Evolutionary conservation across 2,329 filamentous ascomycete species (phyloP), one percentile per base, ranked within the genome.

Genomic region (Cordyceps fumosorosea): DNA sequence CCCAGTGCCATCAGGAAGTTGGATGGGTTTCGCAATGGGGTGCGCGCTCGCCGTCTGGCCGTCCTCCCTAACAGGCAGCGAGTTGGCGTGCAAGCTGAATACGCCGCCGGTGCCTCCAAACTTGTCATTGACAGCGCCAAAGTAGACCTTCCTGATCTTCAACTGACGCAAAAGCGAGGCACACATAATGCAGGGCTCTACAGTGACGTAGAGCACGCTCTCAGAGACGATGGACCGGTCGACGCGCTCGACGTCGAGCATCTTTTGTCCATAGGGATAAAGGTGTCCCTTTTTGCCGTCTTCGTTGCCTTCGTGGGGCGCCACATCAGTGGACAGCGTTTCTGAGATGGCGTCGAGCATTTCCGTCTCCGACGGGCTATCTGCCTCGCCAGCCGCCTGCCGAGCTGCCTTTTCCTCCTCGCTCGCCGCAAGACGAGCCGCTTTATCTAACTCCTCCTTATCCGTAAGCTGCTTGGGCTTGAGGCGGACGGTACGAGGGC

Each of bases 131-230:
- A 90, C 86, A 64, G 93, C 96, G 5, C 95, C 96, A 74, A 95
- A 99, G 75, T 93, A 98, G 37, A 99, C 95, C 67, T 89, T 89
- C 65, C 89, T 85, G 74, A 99, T 92, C 16, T 87, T 85, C 66
- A 96, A 88, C 75, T 99, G 96, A 57, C 92, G 86, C 56, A 99
- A 82, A 59, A 96, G 86, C 7, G 92, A 96, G 14, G 95, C 95
- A 73, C 95, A 99, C 95, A 99, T 99, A 77, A 99, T 91, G 74
- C 95, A 99, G 5, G 95, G 95, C 76, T 99, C 96, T 60, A 99
- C 93, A 0, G 95, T 99, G 55, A 99, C 95, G 75, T 99, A 99
- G 57, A 99, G 84, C 11, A 87, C 89, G 67, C 82, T 83, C 66
- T 93, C 84, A 45, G 79, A 80, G 67, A 98, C 80, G 65, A 93